Evolutionary conservation across 495 filamentous ascomycete genomes (phyloP), one percentile per base, ranked within the genome.

Genomic region (Neurospora tetraspora): DNA sequence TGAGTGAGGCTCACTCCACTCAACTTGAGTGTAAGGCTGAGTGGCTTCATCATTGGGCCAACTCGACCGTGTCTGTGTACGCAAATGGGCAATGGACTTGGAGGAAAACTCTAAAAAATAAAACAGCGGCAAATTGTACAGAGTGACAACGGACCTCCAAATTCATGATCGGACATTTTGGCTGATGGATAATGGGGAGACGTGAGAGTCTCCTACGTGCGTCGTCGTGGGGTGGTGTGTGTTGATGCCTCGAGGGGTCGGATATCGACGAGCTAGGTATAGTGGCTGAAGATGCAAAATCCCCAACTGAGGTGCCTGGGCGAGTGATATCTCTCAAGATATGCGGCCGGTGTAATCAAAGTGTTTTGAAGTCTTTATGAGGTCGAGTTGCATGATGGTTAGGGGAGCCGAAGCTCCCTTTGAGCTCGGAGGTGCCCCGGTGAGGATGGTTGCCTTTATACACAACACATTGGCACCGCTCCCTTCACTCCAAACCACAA

Each of bases 81-180:
- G 36, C 69, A 65, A 11, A 40, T 70, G 45, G 53, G 34, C 12
- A n/a, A 71, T 7, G 42, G 69, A 37, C 23, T 69, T 47, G 39
- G 40, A 74, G 74, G 10, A 45, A 27, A 27, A 53, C 1, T 5
- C 20, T 23, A 5, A 14, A 53, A 74, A 81, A 59, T 8, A 72
- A 71, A 77, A 79, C 78, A 47, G 38, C 39, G 73, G 73, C 39
- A 36, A 74, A 70, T 73, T 73, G 53, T 37, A 47, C 11, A 39
- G 39, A 23, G 36, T 39, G 20, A 4, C 4, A 7, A 87, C 90
- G 81, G 81, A 93, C 92, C 88, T 78, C 86, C 89, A 77, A 96
- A 94, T 78, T 97, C 94, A 75, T 94, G 90, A 80, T 97, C 94
- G 71, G 94, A 97, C 94, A 97, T 97, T 75, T 20, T 85, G 81